Conservation (phyloP, 345 rosid species). For the Crucihimalaya himalaica region DNA sequence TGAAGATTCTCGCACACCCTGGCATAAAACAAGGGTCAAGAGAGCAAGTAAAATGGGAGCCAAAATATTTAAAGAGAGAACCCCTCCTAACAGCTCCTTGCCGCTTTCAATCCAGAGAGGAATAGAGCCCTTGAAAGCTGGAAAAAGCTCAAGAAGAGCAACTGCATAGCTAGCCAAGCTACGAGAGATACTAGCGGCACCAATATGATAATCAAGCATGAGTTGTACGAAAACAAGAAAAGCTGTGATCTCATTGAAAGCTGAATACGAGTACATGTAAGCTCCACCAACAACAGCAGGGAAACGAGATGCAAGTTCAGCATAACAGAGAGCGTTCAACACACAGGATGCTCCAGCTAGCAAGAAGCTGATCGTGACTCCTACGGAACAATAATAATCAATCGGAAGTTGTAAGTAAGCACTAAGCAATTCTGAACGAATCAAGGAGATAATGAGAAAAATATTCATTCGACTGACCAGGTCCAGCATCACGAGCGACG, state of each 20-base stretch:
- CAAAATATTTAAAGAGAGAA: constrained; percentile 73
- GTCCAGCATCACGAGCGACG: constrained; percentile 94
- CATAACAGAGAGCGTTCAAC: constrained; percentile 92
- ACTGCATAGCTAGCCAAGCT: constrained; percentile 86
- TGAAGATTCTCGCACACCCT: constrained; percentile 87
- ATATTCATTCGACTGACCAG: constrained; percentile 51
- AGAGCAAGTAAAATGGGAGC: constrained; percentile 75
- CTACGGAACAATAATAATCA: constrained; percentile 43
- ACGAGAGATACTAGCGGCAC: constrained; percentile 94
- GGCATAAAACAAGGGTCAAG: constrained; percentile 70
- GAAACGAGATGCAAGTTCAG: constrained; percentile 83
- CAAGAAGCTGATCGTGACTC: constrained; percentile 82
- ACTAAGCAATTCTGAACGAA: background rate
- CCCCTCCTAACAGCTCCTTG: constrained; percentile 76
- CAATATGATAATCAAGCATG: constrained; percentile 95
- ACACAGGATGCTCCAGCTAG: constrained; percentile 90
- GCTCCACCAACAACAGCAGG: constrained; percentile 99
- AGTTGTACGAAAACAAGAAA: constrained; percentile 91
- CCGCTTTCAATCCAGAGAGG: constrained; percentile 92
- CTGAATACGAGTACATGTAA: constrained; percentile 75
- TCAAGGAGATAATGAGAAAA: background rate
- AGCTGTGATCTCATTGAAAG: constrained; percentile 90
- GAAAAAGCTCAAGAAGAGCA: constrained; percentile 71
- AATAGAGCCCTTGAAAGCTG: constrained; percentile 56
- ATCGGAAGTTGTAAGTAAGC: background rate